Percentiles rank a stretch among this genome's conserved stretches.
phyloP scores from a whole-genome alignment of 2,329 filamentous ascomycete species.

The Pseudogymnoascus sp. region DNA sequence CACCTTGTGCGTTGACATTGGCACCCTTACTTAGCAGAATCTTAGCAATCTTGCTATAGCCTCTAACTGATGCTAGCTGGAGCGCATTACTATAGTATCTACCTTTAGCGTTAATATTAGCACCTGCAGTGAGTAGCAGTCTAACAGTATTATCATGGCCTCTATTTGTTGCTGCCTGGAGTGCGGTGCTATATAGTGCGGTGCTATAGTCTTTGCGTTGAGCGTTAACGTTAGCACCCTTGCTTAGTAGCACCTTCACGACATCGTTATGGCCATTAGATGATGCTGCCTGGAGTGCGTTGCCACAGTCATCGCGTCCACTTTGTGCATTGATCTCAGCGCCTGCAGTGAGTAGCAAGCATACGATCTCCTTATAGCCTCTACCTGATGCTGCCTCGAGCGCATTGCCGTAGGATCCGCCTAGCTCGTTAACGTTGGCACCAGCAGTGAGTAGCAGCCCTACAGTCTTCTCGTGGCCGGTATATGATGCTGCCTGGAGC shows the following conservation, averaged over 20 bases:
- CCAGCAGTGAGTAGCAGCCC: slow-evolving; percentile 12
- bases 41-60: slow-evolving; percentile 10
- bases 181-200: slow-evolving; percentile 6
- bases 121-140: slow-evolving; percentile 5
- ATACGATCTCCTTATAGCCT: background rate
- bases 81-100: slow-evolving; percentile 12
- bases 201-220: background rate
- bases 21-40: slow-evolving; percentile 14
- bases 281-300: slow-evolving; percentile 10
- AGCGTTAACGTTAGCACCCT: slow-evolving; percentile 13
- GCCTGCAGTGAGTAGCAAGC: slow-evolving; percentile 3
- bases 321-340: too few species aligned
- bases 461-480: background rate
- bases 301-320: background rate
- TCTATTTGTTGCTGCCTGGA: background rate
- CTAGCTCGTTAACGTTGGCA: slow-evolving; percentile 10
- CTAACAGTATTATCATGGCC: background rate
- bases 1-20: slow-evolving; percentile 14
- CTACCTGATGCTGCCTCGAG: background rate
- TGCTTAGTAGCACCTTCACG: background rate
- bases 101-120: slow-evolving; percentile 13
- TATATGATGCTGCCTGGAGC: background rate
- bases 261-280: background rate
- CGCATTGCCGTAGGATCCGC: slow-evolving; percentile 11
- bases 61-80: slow-evolving; percentile 5